Percentiles rank a stretch among this genome's conserved stretches.
These are phyloP conservation scores for Leccinum fallax DNA, from an alignment of 1,284 basidiomycete species.

Conservation along the genomic window DNA sequence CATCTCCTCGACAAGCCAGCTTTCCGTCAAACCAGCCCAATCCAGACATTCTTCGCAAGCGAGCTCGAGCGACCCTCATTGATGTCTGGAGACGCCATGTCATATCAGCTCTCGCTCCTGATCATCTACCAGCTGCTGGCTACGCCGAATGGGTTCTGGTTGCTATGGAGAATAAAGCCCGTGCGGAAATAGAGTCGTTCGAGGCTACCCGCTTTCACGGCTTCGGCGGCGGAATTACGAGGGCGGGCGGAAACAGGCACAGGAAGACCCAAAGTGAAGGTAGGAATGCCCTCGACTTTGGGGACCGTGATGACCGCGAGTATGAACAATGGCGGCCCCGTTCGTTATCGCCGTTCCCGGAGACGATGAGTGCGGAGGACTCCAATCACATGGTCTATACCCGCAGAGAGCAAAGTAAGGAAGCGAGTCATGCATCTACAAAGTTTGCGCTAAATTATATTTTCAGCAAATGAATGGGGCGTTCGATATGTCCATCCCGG, in stretches of 20 bases:
- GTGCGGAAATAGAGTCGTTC: slow-evolving; percentile 24
- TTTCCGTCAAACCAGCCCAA: slow-evolving; percentile 32
- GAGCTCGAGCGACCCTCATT: slow-evolving; percentile 74
- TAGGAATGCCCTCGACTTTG: slow-evolving; percentile 34
- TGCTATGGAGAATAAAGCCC: slow-evolving; percentile 20
- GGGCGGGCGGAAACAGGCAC: slow-evolving; percentile 14
- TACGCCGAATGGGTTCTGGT: slow-evolving; percentile 33
- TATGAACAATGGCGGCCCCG: slow-evolving; percentile 18
- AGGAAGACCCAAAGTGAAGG: slow-evolving; percentile 29
- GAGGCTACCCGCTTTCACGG: slow-evolving; percentile 5
- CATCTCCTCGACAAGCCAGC: slow-evolving; percentile 7
- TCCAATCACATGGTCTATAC: slow-evolving; percentile 32
- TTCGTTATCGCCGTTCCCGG: slow-evolving; percentile 29
- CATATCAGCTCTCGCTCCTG: slow-evolving; percentile 47
- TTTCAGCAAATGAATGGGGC: slow-evolving; percentile 35
- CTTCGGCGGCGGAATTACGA: slow-evolving; percentile 1
- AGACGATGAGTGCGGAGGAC: slow-evolving; percentile 17
- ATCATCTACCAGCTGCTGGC: slow-evolving; percentile 31
- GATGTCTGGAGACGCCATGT: slow-evolving; percentile 75
- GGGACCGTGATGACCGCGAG: slow-evolving; percentile 24
- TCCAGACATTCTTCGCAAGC: slow-evolving; percentile 55
- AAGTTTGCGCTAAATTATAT: slow-evolving; percentile 11
- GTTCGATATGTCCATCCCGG: slow-evolving; percentile 19
- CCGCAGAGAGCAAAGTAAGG: slow-evolving; percentile 27
- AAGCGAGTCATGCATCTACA: background rate